These are phyloP conservation scores for Coffea eugenioides DNA, from an alignment of 257 asterid genomes.

Conservation along the genomic window DNA sequence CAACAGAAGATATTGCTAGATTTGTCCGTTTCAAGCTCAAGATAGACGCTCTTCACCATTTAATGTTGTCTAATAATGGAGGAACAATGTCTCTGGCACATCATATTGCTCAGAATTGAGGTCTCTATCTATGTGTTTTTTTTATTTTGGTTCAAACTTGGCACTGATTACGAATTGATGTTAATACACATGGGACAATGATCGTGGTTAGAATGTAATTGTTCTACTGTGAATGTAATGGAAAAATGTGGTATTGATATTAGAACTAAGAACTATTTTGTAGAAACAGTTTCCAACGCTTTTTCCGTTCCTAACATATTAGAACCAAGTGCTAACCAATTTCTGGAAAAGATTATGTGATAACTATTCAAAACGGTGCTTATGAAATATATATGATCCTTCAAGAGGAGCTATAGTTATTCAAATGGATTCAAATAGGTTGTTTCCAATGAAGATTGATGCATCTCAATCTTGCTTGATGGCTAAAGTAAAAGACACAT, in stretches of 20 bases:
- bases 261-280: neutral
- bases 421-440: too few relatives aligned
- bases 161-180: conserved; percentile 15
- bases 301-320: too few relatives aligned
- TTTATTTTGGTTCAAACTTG: neutral
- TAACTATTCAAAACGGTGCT: too few relatives aligned
- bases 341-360: too few relatives aligned
- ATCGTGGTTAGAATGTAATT: conserved; percentile 27
- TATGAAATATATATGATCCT: neutral
- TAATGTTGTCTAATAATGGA: conserved; percentile 42
- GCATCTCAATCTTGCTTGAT: too few relatives aligned
- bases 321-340: too few relatives aligned
- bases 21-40: conserved; percentile 16
- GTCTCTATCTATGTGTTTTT: conserved; percentile 16
- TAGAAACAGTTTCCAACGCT: neutral
- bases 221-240: neutral
- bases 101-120: conserved; percentile 25
- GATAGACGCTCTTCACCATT: conserved; percentile 15
- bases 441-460: too few relatives aligned
- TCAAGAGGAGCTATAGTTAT: neutral
- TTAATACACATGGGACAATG: conserved; percentile 41
- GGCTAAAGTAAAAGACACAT: too few relatives aligned
- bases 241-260: neutral
- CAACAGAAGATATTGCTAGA: conserved; percentile 11
- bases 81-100: conserved; percentile 41